A percentile compares a stretch with the other conserved stretches of the same genome.
Evolutionary conservation across 441 rosid species (phyloP).

Genomic region (Omphalea diandra): DNA sequence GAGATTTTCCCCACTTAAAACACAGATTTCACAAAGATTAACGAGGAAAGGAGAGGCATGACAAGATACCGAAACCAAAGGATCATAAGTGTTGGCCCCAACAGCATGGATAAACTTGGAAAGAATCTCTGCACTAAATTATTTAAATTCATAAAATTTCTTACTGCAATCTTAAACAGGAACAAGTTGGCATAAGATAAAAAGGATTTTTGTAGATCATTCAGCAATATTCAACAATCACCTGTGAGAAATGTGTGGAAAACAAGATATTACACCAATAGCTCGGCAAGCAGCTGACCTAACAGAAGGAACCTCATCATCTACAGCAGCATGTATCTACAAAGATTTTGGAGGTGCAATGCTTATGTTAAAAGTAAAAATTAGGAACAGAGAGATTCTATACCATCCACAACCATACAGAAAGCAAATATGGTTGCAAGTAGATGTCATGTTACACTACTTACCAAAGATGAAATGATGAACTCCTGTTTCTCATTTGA

Average conservation of each 20-base stretch:
- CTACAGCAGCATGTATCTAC: constrained; percentile 63
- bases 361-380: constrained; percentile 9
- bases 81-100: constrained; percentile 64
- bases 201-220: constrained; percentile 11
- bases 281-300: constrained; percentile 97
- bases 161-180: constrained; percentile 24
- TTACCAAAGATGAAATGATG: constrained; percentile 65
- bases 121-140: constrained; percentile 73
- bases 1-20: constrained; percentile 21
- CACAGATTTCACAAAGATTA: constrained; percentile 19
- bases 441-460: constrained; percentile 23
- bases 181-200: constrained; percentile 17
- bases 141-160: constrained; percentile 38
- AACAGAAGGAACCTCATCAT: constrained; percentile 75
- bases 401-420: background rate
- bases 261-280: constrained; percentile 86
- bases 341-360: constrained; percentile 25
- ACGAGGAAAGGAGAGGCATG: constrained; percentile 5
- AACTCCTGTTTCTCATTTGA: constrained; percentile 56
- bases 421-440: constrained; percentile 20
- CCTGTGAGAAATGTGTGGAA: constrained; percentile 68
- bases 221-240: constrained; percentile 31
- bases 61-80: constrained; percentile 63
- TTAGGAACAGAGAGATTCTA: background rate
- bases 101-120: constrained; percentile 69